Percentiles rank a stretch among this genome's conserved stretches.
Evolutionary conservation across 2,329 filamentous ascomycete genomes (phyloP).

Genomic region (Bertia moriformis): DNA sequence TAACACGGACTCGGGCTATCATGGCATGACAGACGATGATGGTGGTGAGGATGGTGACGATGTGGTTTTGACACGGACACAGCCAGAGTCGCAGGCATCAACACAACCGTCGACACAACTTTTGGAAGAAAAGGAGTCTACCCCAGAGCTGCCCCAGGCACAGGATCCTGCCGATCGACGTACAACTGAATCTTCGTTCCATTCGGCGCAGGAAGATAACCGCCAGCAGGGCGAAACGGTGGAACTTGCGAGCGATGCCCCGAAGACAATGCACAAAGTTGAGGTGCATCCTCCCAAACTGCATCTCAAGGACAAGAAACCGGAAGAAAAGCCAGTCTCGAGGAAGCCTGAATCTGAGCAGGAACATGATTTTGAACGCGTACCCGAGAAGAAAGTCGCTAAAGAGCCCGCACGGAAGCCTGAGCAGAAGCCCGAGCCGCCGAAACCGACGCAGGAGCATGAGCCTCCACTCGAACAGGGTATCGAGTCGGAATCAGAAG

Average conservation of each 20-base stretch:
- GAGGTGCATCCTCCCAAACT: background rate
- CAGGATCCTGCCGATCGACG: constrained; percentile 13
- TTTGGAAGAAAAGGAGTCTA: constrained; percentile 11
- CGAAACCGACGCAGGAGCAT: background rate
- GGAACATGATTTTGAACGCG: too few relatives aligned
- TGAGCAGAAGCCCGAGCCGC: background rate
- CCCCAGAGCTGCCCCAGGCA: too few relatives aligned
- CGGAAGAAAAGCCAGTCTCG: background rate
- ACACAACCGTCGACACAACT: constrained; percentile 18
- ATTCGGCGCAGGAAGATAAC: constrained; percentile 24
- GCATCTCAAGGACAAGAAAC: too few relatives aligned
- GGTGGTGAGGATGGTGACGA: constrained; percentile 15
- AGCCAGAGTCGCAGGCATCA: constrained; percentile 14
- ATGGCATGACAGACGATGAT: constrained; percentile 24
- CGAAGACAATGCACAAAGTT: constrained; percentile 5
- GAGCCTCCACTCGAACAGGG: background rate
- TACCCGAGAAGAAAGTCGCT: background rate
- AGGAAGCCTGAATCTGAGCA: background rate
- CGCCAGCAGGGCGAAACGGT: constrained; percentile 16
- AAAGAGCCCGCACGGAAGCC: background rate
- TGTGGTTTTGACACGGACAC: background rate
- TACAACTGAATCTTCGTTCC: constrained; percentile 26
- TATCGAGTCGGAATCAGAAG: background rate
- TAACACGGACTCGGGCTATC: constrained; percentile 29
- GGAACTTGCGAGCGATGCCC: too few relatives aligned